Conservation (phyloP, 305 asterid species). For the Fraxinus floribunda region DNA sequence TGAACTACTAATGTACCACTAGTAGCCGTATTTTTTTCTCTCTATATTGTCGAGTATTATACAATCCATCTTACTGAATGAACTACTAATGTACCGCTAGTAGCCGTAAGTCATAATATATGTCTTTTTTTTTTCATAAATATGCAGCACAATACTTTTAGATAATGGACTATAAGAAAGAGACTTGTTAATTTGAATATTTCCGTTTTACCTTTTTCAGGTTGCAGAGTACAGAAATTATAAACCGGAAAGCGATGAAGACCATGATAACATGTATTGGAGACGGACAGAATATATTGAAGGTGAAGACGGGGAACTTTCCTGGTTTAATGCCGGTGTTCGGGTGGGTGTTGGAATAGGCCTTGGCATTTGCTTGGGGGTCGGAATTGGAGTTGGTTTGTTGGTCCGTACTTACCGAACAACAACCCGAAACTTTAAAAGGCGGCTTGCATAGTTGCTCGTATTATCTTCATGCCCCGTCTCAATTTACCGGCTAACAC, state of each 20-base stretch:
- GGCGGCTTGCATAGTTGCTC: slow-evolving; percentile 46
- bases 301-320: slow-evolving; percentile 78
- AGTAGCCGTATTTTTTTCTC: too few species aligned
- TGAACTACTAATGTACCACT: too few species aligned
- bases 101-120: not conserved
- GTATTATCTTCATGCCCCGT: not conserved
- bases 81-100: not conserved
- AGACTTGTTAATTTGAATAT: not conserved
- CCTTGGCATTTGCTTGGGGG: slow-evolving; percentile 82
- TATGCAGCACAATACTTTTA: not conserved
- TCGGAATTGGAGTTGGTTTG: slow-evolving; percentile 80
- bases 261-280: slow-evolving; percentile 48
- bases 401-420: slow-evolving; percentile 66
- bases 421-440: slow-evolving; percentile 63
- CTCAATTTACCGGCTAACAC: not conserved
- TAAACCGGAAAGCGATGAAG: slow-evolving; percentile 61
- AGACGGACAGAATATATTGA: slow-evolving; percentile 41
- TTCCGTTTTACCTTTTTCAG: slow-evolving; percentile 33
- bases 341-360: slow-evolving; percentile 92
- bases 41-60: not conserved
- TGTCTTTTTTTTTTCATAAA: not conserved
- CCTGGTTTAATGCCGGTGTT: slow-evolving; percentile 93
- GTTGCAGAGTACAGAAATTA: slow-evolving; percentile 45
- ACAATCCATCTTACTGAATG: not conserved
- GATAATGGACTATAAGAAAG: not conserved